Evolutionary conservation across 768 basidiomycete genomes (phyloP).

Genomic region (Dendrothele bispora): DNA sequence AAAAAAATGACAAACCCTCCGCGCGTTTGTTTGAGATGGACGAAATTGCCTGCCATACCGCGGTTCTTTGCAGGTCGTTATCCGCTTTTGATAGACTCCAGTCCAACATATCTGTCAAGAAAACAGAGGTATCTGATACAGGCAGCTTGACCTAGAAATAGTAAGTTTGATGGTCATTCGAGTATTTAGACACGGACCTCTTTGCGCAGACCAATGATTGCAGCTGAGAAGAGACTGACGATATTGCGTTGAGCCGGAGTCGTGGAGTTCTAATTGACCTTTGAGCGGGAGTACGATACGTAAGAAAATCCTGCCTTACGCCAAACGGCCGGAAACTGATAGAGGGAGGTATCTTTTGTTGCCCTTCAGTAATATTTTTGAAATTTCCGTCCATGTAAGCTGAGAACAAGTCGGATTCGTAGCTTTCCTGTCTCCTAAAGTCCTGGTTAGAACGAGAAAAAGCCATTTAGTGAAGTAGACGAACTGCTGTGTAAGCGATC

Average conservation of each 20-base stretch:
- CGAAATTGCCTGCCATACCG: slow-evolving; percentile 57
- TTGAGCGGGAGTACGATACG: no score
- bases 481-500: slow-evolving; percentile 64
- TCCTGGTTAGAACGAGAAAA: slow-evolving; percentile 1
- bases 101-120: slow-evolving; percentile 52
- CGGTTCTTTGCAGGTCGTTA: slow-evolving; percentile 51
- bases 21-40: slow-evolving; percentile 79
- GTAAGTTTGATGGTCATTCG: slow-evolving; percentile 3
- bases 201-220: slow-evolving; percentile 60
- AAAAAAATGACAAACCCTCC: slow-evolving; percentile 47
- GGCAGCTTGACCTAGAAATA: slow-evolving; percentile 49
- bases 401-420: slow-evolving; percentile 48
- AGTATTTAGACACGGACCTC: slow-evolving; percentile 48
- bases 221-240: slow-evolving; percentile 65
- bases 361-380: slow-evolving; percentile 51
- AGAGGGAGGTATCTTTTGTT: slow-evolving; percentile 45
- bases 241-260: slow-evolving; percentile 58
- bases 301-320: slow-evolving; percentile 33
- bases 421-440: slow-evolving; percentile 63
- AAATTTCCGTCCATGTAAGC: slow-evolving; percentile 59
- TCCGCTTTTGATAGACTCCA: slow-evolving; percentile 58
- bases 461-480: no score
- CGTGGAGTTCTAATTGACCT: slow-evolving; percentile 45
- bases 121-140: slow-evolving; percentile 44
- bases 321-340: slow-evolving; percentile 48